Base-by-base conservation (phyloP, 495 filamentous ascomycete species). In the Annulohypoxylon maeteangense region DNA sequence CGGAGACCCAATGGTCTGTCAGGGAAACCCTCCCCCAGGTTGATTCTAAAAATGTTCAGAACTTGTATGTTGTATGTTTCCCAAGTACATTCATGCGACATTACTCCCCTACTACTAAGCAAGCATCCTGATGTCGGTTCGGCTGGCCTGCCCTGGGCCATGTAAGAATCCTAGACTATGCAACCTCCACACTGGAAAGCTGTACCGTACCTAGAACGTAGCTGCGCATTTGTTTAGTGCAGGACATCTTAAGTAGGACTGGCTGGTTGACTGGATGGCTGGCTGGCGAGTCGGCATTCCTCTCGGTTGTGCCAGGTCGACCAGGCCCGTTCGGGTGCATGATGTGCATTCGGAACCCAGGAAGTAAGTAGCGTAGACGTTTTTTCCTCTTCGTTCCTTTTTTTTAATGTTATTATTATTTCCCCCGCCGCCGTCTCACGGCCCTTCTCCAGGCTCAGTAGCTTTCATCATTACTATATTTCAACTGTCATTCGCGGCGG, bases 331-430 rank as follows among this genome's bases (percentile, higher is more conserved):
- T 67, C 67, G 71, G 67, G 67, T 70, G 67, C 67, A 74, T 74
- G 71, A 74, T 74, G 71, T 74, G 71, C 71, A 74, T 74, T 74
- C 71, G 67, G 71, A 69, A 74, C 31, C 71, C 51, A 66, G 54
- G 61, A 51, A 44, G 14, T n/a, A n/a, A 73, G 48, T 60, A 62
- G 59, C 27, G 56, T 61, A 62, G 53, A n/a, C 18, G 62, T 63
- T 36, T 14, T 59, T 34, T 55, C 54, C 16, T 61, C 4, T 36
- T 44, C n/a, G n/a, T 34, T 11, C 34, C 36, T 31, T 23, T 54
- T 38, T 67, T 50, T 50, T 44, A 7, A 56, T 45, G 27, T 54
- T 25, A 32, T 54, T 54, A 16, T 54, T 54, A 54, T 54, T 34
- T 32, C 14, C 12, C 29, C 54, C 31, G 36, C 23, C 25, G 40